Conservation (phyloP, 2,329 filamentous ascomycete species). For the Diaporthe caulivora region DNA sequence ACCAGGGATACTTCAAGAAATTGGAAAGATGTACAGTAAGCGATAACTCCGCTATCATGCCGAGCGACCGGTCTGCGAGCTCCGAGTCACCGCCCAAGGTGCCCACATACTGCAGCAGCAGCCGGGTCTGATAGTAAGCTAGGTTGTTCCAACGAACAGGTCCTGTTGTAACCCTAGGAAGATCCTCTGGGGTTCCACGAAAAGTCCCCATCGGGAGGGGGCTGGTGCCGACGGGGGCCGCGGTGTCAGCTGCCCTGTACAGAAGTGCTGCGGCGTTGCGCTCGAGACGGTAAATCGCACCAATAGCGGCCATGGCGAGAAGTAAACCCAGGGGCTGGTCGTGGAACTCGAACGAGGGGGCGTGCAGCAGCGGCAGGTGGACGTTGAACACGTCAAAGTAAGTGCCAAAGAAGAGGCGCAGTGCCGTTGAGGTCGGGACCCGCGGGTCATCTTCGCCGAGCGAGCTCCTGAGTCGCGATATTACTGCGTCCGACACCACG, state of each 20-base stretch:
- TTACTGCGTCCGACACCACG: neutral
- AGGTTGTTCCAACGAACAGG: neutral
- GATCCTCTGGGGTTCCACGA: too few relatives aligned
- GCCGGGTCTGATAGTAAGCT: neutral
- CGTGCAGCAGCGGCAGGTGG: neutral
- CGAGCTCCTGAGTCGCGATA: neutral
- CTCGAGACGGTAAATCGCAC: conserved; percentile 3
- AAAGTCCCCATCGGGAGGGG: too few relatives aligned
- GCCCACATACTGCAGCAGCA: neutral
- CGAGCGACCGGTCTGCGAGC: neutral
- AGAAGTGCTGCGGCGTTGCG: neutral
- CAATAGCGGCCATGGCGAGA: neutral
- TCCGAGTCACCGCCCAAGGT: neutral
- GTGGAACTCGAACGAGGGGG: neutral
- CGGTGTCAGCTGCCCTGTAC: neutral
- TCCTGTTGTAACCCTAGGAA: fast-evolving
- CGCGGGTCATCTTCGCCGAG: neutral
- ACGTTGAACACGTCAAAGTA: conserved; percentile 11
- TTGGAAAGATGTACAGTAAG: neutral
- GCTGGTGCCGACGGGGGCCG: neutral
- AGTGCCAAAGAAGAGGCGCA: neutral
- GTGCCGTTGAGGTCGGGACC: neutral
- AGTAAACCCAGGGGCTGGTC: neutral
- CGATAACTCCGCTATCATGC: conserved; percentile 5
- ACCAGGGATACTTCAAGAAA: too few relatives aligned